phyloP scores from a whole-genome alignment of 768 basidiomycete genomes.

The Pisolithus marmoratus region DNA sequence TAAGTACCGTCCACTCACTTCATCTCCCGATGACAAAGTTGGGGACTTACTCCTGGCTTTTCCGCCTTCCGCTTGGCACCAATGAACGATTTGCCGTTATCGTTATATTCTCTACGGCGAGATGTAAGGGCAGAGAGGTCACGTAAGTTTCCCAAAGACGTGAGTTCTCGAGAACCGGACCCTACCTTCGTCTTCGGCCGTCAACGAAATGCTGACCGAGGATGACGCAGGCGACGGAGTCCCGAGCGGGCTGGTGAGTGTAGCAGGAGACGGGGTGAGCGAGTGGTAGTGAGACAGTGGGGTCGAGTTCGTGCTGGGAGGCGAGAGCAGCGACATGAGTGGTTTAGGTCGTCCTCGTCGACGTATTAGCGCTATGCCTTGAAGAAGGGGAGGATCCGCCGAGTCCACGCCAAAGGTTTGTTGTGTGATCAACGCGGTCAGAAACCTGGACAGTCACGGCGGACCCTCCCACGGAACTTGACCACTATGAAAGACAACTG shows the following conservation, averaged over 20 bases:
- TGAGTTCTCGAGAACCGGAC: slow-evolving; percentile 17
- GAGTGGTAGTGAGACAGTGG: slow-evolving; percentile 30
- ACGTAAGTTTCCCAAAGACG: slow-evolving; percentile 29
- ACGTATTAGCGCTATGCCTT: background rate
- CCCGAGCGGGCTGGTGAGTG: slow-evolving; percentile 15
- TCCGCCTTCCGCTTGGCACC: slow-evolving; percentile 43
- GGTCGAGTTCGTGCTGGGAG: slow-evolving; percentile 23
- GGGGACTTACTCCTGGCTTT: slow-evolving; percentile 61
- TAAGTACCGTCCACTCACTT: slow-evolving; percentile 21
- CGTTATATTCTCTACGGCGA: slow-evolving; percentile 60
- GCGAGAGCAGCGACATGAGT: slow-evolving; percentile 20
- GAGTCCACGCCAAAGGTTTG: slow-evolving; percentile 40
- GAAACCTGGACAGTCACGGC: slow-evolving; percentile 42
- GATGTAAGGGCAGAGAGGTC: slow-evolving; percentile 25
- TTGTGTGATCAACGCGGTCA: slow-evolving; percentile 34
- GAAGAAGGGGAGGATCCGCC: slow-evolving; percentile 44
- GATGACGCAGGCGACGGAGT: slow-evolving; percentile 34
- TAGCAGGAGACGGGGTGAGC: slow-evolving; percentile 24
- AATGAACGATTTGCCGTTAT: slow-evolving; percentile 52
- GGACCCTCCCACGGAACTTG: slow-evolving; percentile 34
- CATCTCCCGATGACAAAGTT: slow-evolving; percentile 14
- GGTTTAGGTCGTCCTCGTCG: slow-evolving; percentile 7
- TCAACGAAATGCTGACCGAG: slow-evolving; percentile 51
- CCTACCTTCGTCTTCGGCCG: slow-evolving; percentile 62
- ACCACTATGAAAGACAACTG: slow-evolving; percentile 3